Evolutionary conservation across 192 early-diverging fungal genomes (phyloP).

Genomic region (Geranomyces michiganensis): DNA sequence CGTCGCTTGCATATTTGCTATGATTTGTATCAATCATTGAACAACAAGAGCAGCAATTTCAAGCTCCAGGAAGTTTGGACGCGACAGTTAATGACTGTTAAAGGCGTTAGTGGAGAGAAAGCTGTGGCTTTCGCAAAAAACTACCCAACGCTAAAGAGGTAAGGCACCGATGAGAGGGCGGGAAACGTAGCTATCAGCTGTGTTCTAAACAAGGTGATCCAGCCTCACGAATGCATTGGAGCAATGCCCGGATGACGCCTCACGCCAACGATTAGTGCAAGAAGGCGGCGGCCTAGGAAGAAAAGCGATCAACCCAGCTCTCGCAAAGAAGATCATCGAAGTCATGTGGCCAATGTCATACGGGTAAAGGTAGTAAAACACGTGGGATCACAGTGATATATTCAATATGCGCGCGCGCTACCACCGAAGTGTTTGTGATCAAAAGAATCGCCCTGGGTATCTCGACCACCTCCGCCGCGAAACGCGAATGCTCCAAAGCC

Average conservation of each 20-base stretch:
- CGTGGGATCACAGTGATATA: neutral
- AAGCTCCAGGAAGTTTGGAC: constrained; percentile 77
- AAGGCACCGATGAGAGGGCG: neutral
- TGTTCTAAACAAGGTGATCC: neutral
- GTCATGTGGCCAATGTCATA: constrained; percentile 14
- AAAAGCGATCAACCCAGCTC: constrained; percentile 39
- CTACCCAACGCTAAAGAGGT: constrained; percentile 71
- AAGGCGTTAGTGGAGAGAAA: constrained; percentile 84
- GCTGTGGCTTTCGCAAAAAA: constrained; percentile 68
- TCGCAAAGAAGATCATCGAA: constrained; percentile 41
- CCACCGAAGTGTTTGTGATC: no score
- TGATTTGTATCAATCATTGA: constrained; percentile 65
- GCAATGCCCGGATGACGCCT: constrained; percentile 40
- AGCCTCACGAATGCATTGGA: constrained; percentile 54
- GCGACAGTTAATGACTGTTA: constrained; percentile 82
- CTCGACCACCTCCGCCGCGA: no score
- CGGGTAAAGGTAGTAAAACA: no score
- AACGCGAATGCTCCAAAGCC: no score
- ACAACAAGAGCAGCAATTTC: constrained; percentile 74
- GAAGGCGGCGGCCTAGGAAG: constrained; percentile 38
- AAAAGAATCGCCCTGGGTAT: no score
- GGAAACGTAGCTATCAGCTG: neutral
- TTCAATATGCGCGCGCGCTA: no score
- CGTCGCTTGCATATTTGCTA: constrained; percentile 60
- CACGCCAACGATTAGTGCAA: constrained; percentile 55